Conservation (phyloP, 2,329 filamentous ascomycete genomes). For the Trichophaea hybrida region DNA sequence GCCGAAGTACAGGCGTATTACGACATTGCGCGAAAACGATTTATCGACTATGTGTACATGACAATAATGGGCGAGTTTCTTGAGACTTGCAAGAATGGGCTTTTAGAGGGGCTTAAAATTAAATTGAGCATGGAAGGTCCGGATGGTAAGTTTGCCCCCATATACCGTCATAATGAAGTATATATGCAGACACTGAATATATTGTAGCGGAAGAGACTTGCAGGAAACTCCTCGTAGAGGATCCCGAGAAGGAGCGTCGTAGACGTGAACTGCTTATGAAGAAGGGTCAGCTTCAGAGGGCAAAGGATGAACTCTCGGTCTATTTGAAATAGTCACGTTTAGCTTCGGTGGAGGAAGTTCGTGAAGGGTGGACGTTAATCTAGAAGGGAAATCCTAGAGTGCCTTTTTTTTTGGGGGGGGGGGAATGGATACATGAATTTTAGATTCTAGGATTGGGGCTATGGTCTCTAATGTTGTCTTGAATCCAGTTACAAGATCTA, state of each 20-base stretch:
- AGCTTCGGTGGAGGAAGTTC: too few species aligned
- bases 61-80: slow-evolving; percentile 18
- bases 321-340: not conserved
- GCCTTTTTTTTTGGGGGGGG: too few species aligned
- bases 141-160: slow-evolving; percentile 26
- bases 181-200: not conserved
- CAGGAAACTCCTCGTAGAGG: slow-evolving; percentile 24
- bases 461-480: too few species aligned
- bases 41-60: slow-evolving; percentile 26
- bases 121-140: slow-evolving; percentile 34
- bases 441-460: too few species aligned
- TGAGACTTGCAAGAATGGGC: slow-evolving; percentile 10
- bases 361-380: too few species aligned
- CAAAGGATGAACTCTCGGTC: slow-evolving; percentile 22
- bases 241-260: slow-evolving; percentile 24
- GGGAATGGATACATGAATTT: too few species aligned
- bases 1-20: slow-evolving; percentile 23
- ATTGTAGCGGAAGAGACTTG: slow-evolving; percentile 18
- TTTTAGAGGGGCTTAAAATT: slow-evolving; percentile 28
- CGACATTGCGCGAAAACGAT: slow-evolving; percentile 23
- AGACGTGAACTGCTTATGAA: slow-evolving; percentile 19
- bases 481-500: too few species aligned
- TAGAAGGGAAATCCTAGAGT: too few species aligned
- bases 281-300: slow-evolving; percentile 22
- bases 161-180: slow-evolving; percentile 3